Conservation (phyloP, 495 filamentous ascomycete genomes). For the Podospora bellae-mahoneyi region DNA sequence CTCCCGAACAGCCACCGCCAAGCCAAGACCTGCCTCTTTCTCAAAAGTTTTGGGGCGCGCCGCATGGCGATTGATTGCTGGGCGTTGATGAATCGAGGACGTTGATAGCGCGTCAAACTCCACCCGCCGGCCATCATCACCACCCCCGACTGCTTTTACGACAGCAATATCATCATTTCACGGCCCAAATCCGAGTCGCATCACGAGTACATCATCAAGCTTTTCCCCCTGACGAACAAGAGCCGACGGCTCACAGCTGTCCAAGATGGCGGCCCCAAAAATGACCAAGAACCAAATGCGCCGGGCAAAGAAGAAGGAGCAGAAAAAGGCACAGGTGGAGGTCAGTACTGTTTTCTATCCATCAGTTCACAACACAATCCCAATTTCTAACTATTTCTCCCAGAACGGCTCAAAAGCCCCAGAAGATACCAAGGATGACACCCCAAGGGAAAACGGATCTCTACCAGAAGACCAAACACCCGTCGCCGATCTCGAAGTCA, state of each 20-base stretch:
- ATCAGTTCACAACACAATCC: neutral
- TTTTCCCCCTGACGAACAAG: neutral
- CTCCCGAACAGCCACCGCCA: neutral
- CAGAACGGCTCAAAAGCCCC: slow-evolving; percentile 9
- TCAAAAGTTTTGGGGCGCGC: slow-evolving; percentile 17
- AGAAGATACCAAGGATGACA: slow-evolving; percentile 25
- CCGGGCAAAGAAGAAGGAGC: slow-evolving; percentile 85
- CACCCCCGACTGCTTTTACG: neutral
- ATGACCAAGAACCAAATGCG: slow-evolving; percentile 80
- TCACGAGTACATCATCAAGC: neutral
- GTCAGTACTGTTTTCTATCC: slow-evolving; percentile 22
- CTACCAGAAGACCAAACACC: slow-evolving; percentile 3
- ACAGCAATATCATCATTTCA: neutral
- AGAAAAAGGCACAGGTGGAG: slow-evolving; percentile 60
- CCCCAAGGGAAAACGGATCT: slow-evolving; percentile 34
- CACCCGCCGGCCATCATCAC: neutral
- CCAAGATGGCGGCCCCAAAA: slow-evolving; percentile 58
- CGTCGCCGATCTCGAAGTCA: slow-evolving; percentile 37
- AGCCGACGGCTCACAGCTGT: slow-evolving; percentile 23
- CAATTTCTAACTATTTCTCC: neutral
- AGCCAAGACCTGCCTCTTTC: slow-evolving; percentile 7
- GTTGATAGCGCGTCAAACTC: slow-evolving; percentile 3
- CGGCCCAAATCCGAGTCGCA: neutral
- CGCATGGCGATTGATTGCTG: slow-evolving; percentile 2
- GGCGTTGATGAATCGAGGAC: neutral